Evolutionary conservation across 2,329 filamentous ascomycete species (phyloP), one percentile per base, ranked within the genome.

Genomic region (Trichophyton verrucosum): DNA sequence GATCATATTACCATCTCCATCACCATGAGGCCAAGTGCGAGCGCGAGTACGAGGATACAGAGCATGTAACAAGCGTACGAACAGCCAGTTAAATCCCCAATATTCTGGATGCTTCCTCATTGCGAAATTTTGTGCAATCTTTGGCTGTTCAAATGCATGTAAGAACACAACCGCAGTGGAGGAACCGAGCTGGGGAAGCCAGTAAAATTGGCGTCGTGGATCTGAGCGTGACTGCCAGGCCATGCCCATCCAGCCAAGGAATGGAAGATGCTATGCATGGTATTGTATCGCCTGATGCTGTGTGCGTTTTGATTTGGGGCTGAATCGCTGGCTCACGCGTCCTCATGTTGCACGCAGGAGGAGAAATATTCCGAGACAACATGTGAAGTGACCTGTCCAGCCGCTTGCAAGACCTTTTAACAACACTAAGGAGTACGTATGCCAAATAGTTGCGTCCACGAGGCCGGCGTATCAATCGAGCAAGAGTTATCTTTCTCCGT

Each of bases 31-130:
- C 27, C 51, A 55, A 55, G 51, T 15, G 30, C n/a, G n/a, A 17
- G 20, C 27, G 27, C 51, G 27, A 55, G 51, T 55, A 36, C 51
- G 51, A 55, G 13, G n/a, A 24, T 38, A 55, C 20, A 15, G 51
- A 6, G n/a, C 51, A 55, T 27, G 30, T 33, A 55, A 55, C 33
- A 9, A 5, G 27, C 17, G 51, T 36, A 36, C 13, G 51, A 55
- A n/a, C 46, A 20, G 4, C 13, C 51, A 36, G 51, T 36, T 36
- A 33, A 36, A n/a, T 55, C 24, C 15, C 9, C 8, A 55, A 55
- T 55, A 30, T 55, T 55, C 51, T 55, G 51, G 51, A 55, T 36
- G 51, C 51, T 55, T 55, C 51, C 51, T 55, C 27, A 24, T 5
- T 4, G 27, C 11, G 11, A n/a, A 36, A 55, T 36, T 38, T 38